Base-by-base conservation (phyloP, 2,329 filamentous ascomycete genomes). In the Albophoma yamanashiensis region DNA sequence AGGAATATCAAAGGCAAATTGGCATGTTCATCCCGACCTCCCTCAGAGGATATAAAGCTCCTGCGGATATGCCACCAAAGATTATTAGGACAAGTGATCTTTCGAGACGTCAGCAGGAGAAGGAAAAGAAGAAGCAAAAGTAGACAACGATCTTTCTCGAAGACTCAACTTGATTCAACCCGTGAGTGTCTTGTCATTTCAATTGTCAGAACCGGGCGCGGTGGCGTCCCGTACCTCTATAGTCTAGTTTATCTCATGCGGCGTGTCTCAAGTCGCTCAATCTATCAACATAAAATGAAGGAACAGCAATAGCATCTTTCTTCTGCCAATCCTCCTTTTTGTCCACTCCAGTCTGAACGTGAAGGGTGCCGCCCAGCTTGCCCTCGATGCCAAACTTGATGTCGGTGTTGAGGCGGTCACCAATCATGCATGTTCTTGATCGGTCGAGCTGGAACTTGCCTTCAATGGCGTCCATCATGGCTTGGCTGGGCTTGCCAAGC, bases 381-480 rank as follows among this genome's bases (percentile, higher is more conserved):
- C 93, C 93, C 71, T 97, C 88, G 64, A 97, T 83, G 4, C 94
- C 94, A 72, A 99, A 99, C 72, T 89, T 87, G 71, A 99, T 97
- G 75, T 99, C 94, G 0, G 94, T 99, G 73, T 97, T 90, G 64
- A 96, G 78, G 38, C 94, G 82, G 73, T 99, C 94, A 8, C 94
- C 94, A 52, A 99, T 84, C 94, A 99, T 99, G 75, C 94, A 97
- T 1, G 94, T 90, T 66, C 86, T 86, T 62, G 81, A 84, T 43
- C 92, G 84, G 72, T 97, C 87, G 59, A 99, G 88, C 66, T 89
- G 82, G 74, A 97, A 97, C 75, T 96, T 96, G 61, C 93, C 93
- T 78, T 97, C 93, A 60, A 99, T 89, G 3, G 94, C 92, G 73
- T 97, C 93, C 93, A 99, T 96, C 94, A 99, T 99, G 4, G 93